Evolutionary conservation across 495 filamentous ascomycete genomes (phyloP).

Genomic region (Schizothecium vesticola): DNA sequence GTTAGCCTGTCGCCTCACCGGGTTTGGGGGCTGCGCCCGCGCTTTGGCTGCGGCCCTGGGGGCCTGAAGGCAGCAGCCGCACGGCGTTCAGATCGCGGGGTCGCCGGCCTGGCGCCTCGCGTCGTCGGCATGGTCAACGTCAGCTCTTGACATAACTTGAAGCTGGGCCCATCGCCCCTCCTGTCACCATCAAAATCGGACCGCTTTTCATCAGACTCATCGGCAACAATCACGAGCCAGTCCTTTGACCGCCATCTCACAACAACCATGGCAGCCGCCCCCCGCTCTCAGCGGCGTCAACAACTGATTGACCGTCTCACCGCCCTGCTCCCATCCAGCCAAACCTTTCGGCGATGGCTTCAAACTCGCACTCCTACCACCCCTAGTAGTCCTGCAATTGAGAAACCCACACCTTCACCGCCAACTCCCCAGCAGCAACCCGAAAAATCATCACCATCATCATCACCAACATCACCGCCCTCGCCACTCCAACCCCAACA

Average conservation of each 20-base stretch:
- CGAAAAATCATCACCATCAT: background rate
- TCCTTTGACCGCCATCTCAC: background rate
- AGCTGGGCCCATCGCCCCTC: background rate
- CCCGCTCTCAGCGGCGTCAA: background rate
- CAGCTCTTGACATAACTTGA: background rate
- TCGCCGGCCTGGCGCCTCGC: background rate
- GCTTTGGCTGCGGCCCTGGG: background rate
- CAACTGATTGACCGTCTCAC: background rate
- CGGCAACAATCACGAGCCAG: background rate
- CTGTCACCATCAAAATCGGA: background rate
- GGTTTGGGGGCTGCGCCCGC: background rate
- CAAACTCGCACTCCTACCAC: background rate
- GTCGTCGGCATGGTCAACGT: background rate
- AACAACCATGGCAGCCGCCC: background rate
- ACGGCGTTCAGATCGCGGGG: background rate
- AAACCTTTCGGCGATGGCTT: background rate
- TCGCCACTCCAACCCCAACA: background rate
- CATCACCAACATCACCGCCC: background rate
- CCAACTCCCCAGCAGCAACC: background rate
- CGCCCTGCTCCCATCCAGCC: background rate
- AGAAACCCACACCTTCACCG: background rate
- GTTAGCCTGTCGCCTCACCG: background rate
- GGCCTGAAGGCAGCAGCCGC: background rate
- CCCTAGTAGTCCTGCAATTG: background rate
- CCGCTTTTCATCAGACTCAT: background rate